These are phyloP conservation scores for Fusarium zealandicum DNA, from an alignment of 2,329 filamentous ascomycete species.

Conservation along the genomic window DNA sequence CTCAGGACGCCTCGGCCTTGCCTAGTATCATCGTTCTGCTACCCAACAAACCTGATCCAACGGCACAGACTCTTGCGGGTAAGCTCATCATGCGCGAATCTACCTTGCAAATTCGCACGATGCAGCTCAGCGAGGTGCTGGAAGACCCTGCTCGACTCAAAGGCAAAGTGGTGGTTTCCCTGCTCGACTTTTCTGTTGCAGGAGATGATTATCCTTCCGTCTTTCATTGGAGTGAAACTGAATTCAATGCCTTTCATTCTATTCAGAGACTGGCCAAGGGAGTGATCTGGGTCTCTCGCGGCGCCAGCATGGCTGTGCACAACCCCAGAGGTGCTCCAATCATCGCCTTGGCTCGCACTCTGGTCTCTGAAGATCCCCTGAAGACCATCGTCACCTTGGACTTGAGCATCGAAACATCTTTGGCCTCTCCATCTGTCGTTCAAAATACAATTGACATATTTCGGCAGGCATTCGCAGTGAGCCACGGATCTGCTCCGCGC, in stretches of 20 bases:
- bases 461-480: conserved; percentile 32
- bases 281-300: conserved; percentile 58
- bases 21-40: conserved; percentile 29
- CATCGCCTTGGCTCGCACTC: conserved; percentile 55
- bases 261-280: conserved; percentile 49
- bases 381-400: conserved; percentile 56
- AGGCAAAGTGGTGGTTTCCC: conserved; percentile 51
- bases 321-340: conserved; percentile 51
- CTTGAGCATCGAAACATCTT: conserved; percentile 4
- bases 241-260: conserved; percentile 52
- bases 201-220: conserved; percentile 41
- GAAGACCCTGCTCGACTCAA: conserved; percentile 25
- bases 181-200: conserved; percentile 52
- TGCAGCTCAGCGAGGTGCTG: conserved; percentile 18
- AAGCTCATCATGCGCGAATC: conserved; percentile 13
- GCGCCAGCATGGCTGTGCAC: conserved; percentile 48
- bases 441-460: conserved; percentile 40
- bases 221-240: conserved; percentile 48
- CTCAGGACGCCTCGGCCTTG: not conserved
- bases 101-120: not conserved
- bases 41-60: conserved; percentile 14
- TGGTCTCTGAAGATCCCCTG: conserved; percentile 58
- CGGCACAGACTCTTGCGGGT: conserved; percentile 13
- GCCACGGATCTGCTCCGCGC: conserved; percentile 19
- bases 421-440: conserved; percentile 5